These are phyloP conservation scores for Blepharisma japonicum DNA, from an alignment of 73 alveolate genomes.

Conservation along the genomic window DNA sequence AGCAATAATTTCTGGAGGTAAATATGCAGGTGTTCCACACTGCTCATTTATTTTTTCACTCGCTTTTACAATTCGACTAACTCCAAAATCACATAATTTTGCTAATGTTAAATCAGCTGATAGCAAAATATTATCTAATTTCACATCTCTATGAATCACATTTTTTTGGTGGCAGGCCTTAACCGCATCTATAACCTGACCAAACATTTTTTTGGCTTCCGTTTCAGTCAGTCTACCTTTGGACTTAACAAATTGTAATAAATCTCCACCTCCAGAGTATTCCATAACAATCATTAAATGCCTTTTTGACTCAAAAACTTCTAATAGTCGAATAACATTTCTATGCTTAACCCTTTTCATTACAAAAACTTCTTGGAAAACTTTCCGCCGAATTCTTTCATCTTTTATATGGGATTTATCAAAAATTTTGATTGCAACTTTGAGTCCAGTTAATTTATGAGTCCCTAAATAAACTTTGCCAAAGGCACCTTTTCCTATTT, in stretches of 20 bases:
- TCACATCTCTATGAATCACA: constrained; percentile 94
- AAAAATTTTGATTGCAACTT: constrained; percentile 94
- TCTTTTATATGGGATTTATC: constrained; percentile 86
- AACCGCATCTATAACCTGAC: constrained; percentile 80
- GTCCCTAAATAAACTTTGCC: constrained; percentile 93
- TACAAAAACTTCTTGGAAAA: constrained; percentile 50
- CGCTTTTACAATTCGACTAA: constrained; percentile 72
- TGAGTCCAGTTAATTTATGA: constrained; percentile 92
- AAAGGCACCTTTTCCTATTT: constrained; percentile 96
- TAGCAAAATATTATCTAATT: constrained; percentile 92
- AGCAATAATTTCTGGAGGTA: constrained; percentile 96
- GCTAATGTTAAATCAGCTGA: constrained; percentile 74
- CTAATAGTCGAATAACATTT: constrained; percentile 51
- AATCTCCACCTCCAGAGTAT: constrained; percentile 63
- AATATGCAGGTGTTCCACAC: constrained; percentile 99
- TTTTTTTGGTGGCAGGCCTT: constrained; percentile 76
- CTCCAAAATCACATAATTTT: constrained; percentile 97
- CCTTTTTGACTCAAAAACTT: constrained; percentile 51
- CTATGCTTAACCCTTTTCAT: constrained; percentile 49
- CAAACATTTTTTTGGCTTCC: constrained; percentile 76
- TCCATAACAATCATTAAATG: constrained; percentile 54
- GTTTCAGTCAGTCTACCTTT: constrained; percentile 85
- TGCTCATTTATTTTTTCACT: constrained; percentile 90
- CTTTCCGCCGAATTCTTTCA: constrained; percentile 88
- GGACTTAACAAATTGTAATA: constrained; percentile 83